A percentile compares a stretch with the other conserved stretches of the same genome.
Conservation (phyloP, 108 stramenopile genomes). For the Nannochloropsis granulata region DNA sequence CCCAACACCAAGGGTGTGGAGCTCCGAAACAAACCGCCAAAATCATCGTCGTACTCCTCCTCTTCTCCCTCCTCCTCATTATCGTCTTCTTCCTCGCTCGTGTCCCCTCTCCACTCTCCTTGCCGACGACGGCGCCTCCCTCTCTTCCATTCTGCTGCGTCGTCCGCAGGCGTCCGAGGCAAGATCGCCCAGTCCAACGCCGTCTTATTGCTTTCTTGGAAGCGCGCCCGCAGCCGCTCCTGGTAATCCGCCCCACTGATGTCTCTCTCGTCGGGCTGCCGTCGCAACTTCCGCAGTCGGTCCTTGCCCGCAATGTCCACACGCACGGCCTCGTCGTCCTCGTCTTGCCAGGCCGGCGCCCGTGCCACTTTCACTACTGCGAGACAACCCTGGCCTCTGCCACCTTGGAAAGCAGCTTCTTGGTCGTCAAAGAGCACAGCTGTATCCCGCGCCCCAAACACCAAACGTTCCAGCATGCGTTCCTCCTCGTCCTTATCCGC, state of each 20-base stretch:
- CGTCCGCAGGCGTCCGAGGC: background rate
- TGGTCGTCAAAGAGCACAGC: background rate
- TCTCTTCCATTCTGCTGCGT: background rate
- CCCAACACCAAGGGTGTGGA: background rate
- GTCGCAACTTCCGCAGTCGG: background rate
- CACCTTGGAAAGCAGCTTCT: background rate
- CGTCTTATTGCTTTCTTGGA: background rate
- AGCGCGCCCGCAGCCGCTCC: background rate
- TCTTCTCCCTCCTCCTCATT: slow-evolving; percentile 15
- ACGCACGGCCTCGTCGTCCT: background rate
- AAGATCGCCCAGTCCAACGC: background rate
- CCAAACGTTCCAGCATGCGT: background rate
- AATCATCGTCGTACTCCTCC: slow-evolving; percentile 12
- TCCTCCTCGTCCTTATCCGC: background rate
- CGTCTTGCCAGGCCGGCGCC: background rate
- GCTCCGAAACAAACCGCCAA: slow-evolving; percentile 25
- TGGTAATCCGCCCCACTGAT: background rate
- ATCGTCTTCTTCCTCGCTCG: background rate
- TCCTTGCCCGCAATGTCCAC: background rate
- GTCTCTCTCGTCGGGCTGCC: background rate
- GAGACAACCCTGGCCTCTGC: background rate
- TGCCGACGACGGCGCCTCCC: background rate
- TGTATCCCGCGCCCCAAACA: background rate
- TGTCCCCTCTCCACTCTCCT: background rate
- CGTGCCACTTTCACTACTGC: background rate